Evolutionary conservation across 2,329 filamentous ascomycete species (phyloP), one percentile per base, ranked within the genome.

Genomic region (Claviceps spartinae): DNA sequence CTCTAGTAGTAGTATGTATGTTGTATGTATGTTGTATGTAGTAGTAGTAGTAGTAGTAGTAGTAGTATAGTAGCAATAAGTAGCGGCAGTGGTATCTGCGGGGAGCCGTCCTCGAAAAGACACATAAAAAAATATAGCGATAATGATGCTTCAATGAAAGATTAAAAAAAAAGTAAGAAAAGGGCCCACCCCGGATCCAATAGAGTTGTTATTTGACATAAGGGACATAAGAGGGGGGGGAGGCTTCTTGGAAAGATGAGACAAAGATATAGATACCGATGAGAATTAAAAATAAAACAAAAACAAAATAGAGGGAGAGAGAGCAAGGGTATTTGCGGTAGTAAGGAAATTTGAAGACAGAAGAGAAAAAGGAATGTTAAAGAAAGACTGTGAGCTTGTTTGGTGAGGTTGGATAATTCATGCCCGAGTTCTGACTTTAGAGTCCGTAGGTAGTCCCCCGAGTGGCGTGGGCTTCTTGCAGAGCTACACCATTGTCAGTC

Each of bases 381-480:
- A 18, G 45, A n/a, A 36, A 38, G 30, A 22, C 24, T 42, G 48
- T 30, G 16, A 20, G 18, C 14, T 37, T 22, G 45, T 47, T 22
- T 18, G 9, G 1, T 34, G 30, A 34, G 11, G 9, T 4, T 34
- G 9, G 30, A 34, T 34, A 34, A 34, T 34, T 11, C 30, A 34
- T 34, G 30, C 9, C 30, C 3, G 16, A 18, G 14, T 13, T n/a
- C 26, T 6, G n/a, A 34, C 30, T 34, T 61, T 54, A 67, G 52
- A 62, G 62, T 13, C 63, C 61, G 52, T 66, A 67, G 7, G 62
- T 61, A 26, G 55, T 54, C 36, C 61, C 60, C 53, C 69, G 62
- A 26, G 60, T 61, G 48, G 58, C 61, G 54, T 70, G 66, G 34
- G 68, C 68, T 45, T 68, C 68, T 57, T 62, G 62, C 11, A 70